phyloP scores from a whole-genome alignment of 202 grass and related monocot species.

The Bolboschoenoplectus hybrid region DNA sequence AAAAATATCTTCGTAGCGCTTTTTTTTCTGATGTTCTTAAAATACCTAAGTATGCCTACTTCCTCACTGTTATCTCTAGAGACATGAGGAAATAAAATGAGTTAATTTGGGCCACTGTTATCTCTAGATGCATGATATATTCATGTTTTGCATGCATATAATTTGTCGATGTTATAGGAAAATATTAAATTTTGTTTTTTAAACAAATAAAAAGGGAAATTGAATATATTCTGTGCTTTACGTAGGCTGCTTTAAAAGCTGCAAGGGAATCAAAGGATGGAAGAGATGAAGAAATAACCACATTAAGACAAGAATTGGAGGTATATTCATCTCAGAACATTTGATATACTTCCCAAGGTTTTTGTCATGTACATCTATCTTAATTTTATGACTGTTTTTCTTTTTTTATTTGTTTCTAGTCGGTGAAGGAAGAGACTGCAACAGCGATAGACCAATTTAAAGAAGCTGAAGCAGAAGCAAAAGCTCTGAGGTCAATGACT shows the following conservation, averaged over 20 bases:
- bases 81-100: background rate
- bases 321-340: slow-evolving; percentile 44
- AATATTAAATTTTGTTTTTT: slow-evolving; percentile 1
- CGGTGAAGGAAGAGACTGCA: slow-evolving; percentile 79
- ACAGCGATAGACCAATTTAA: slow-evolving; percentile 72
- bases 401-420: slow-evolving; percentile 57
- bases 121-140: background rate
- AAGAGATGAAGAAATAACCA: slow-evolving; percentile 69
- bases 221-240: slow-evolving; percentile 24
- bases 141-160: background rate
- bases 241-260: slow-evolving; percentile 78
- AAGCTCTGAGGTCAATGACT: slow-evolving; percentile 79
- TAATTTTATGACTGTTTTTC: slow-evolving; percentile 1
- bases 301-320: slow-evolving; percentile 81
- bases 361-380: slow-evolving; percentile 35
- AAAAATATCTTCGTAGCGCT: background rate
- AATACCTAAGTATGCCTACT: background rate
- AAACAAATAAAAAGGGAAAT: slow-evolving; percentile 22
- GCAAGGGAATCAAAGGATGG: slow-evolving; percentile 86
- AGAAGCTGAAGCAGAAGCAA: slow-evolving; percentile 82
- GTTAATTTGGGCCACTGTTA: background rate
- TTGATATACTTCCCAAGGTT: slow-evolving; percentile 32
- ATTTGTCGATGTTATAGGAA: background rate
- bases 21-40: background rate
- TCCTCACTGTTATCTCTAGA: background rate